Percentiles rank a stretch among this genome's conserved stretches.
Evolutionary conservation across 2,329 filamentous ascomycete genomes (phyloP).

Genomic region (Zalaria obscura): DNA sequence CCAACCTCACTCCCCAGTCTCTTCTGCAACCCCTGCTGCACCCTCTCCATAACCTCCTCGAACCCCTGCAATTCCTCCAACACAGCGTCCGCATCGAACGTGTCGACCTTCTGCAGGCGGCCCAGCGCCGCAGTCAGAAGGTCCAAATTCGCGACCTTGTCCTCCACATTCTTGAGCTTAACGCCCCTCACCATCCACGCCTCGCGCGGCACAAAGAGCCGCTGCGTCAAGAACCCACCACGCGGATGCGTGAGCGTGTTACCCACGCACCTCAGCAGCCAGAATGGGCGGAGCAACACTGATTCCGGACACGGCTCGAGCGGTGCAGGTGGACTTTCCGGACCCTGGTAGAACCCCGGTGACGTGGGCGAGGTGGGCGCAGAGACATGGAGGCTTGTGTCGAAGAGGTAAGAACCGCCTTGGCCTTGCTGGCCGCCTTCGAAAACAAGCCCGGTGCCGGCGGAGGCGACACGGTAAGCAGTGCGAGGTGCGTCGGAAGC

Average conservation of each 20-base stretch:
- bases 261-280: constrained; percentile 90
- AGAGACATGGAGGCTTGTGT: constrained; percentile 30
- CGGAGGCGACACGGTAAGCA: constrained; percentile 14
- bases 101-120: constrained; percentile 65
- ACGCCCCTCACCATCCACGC: constrained; percentile 91
- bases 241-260: constrained; percentile 84
- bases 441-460: constrained; percentile 16
- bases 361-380: constrained; percentile 15
- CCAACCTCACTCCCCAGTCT: constrained; percentile 92
- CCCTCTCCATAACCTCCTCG: constrained; percentile 74
- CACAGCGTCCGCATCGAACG: constrained; percentile 78
- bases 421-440: constrained; percentile 27
- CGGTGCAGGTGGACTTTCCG: constrained; percentile 41
- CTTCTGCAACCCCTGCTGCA: constrained; percentile 60
- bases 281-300: constrained; percentile 83
- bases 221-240: constrained; percentile 82
- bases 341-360: constrained; percentile 32
- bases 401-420: constrained; percentile 68
- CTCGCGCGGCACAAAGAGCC: constrained; percentile 82
- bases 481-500: constrained; percentile 10
- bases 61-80: constrained; percentile 88
- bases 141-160: constrained; percentile 88
- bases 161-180: constrained; percentile 80
- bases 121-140: constrained; percentile 70
- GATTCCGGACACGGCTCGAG: constrained; percentile 88